Evolutionary conservation across 352 stramenopile species (phyloP), one percentile per base, ranked within the genome.

Genomic region (Phytophthora hybrid): DNA sequence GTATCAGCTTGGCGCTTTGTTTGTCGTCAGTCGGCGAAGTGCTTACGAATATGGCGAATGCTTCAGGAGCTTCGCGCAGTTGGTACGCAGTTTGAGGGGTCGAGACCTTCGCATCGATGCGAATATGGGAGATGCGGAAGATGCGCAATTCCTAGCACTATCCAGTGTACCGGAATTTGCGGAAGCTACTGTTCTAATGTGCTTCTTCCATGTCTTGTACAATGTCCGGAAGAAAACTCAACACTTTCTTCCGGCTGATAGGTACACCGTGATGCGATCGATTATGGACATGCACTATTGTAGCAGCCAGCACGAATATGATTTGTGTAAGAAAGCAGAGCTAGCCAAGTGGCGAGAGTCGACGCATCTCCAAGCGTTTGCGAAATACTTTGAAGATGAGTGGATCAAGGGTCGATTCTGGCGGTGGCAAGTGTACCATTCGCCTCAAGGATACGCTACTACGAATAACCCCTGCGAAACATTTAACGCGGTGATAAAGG

Each of bases 131-230:
- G 18, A 51, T 5, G 44, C 44, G 19, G 44, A 54, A 9, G 19
- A 54, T 13, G 47, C n/a, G 23, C 23, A 26, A 26, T 26, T 26
- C 23, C 23, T 26, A 26, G 23, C 23, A 26, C 23, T 26, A 26
- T 26, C 18, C 44, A 51, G 44, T 16, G 18, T 13, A 54, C 26
- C 9, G n/a, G 9, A 29, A 26, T 26, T 26, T 26, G 7, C 34
- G 34, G 11, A 13, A 41, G 7, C 34, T 13, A 41, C 7, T 26
- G 23, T 26, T 26, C 23, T 26, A 26, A 54, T 71, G 63, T 64
- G 63, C 7, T 64, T 71, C 10, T 71, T 64, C n/a, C 54, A 64
- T 5, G 55, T 63, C 1, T 19, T 59, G 1, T 71, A 64, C n/a
- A 71, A 59, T 16, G 63, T 71, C 10, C 5, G 37, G 46, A 69